Evolutionary conservation across 768 basidiomycete genomes (phyloP), one percentile per base, ranked within the genome.

Genomic region (Amanita molliuscula): DNA sequence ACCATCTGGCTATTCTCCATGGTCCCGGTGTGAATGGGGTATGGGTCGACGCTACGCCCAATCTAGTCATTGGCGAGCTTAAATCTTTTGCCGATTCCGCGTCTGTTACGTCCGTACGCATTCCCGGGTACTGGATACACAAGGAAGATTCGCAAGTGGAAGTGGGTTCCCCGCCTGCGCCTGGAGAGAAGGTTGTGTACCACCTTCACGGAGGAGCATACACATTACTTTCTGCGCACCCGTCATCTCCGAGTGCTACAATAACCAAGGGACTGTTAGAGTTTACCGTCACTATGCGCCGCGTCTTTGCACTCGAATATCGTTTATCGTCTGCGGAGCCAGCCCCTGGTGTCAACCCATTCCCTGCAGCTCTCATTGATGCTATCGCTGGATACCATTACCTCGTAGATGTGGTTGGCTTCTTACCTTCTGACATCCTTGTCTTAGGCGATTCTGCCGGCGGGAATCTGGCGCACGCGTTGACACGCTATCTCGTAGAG

Each of bases 61-160:
- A 74, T n/a, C 62, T 74, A 18, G 53, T 80, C 10, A 65, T 63
- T 0, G 77, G 72, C 15, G 66, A 71, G 36, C 61, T 80, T 47
- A 59, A 67, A 43, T 53, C 54, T 9, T 75, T 66, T 67, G 72
- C 71, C 28, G 54, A 61, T 1, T 59, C 62, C 16, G 66, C 75
- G 6, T 57, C 62, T 3, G 71, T 78, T 16, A 50, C 63, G 4
- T 63, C 75, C 0, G 59, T 67, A 40, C 67, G 67, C 29, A 66
- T 82, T 36, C 75, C 79, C 9, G 79, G 77, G 5, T 82, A 80
- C 56, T 81, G 78, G 78, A 62, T 68, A 20, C 68, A 73, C 59
- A 74, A 72, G 57, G 61, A 65, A 28, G 71, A 67, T 2, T 54
- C 58, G 2, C 56, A 61, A 18, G 9, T 23, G 9, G 16, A 40